Conservation (phyloP, 1,284 basidiomycete genomes). For the Amylostereum chailletii region DNA sequence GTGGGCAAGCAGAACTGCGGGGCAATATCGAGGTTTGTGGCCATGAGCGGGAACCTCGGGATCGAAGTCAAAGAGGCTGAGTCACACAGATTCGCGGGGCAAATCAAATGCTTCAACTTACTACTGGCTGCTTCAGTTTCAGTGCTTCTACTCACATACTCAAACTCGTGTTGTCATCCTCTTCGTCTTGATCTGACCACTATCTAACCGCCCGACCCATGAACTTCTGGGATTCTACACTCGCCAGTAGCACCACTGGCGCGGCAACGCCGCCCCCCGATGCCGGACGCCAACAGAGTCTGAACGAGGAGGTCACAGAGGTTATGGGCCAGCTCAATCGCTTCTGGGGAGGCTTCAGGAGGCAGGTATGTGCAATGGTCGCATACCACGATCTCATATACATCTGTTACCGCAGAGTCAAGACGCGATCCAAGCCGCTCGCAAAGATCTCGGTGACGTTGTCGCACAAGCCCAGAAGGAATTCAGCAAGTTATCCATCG, state of each 20-base stretch:
- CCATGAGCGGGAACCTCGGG: too few relatives aligned
- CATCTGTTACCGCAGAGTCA: slow-evolving; percentile 49
- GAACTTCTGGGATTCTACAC: slow-evolving; percentile 70
- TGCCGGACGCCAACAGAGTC: slow-evolving; percentile 39
- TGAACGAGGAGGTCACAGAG: slow-evolving; percentile 83
- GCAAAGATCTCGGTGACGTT: slow-evolving; percentile 56
- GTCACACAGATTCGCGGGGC: too few relatives aligned
- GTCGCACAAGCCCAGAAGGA: slow-evolving; percentile 6
- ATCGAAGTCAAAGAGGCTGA: too few relatives aligned
- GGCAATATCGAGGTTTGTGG: too few relatives aligned
- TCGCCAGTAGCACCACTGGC: slow-evolving; percentile 18
- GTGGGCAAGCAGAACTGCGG: too few relatives aligned
- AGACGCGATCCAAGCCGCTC: slow-evolving; percentile 59
- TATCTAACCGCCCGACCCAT: slow-evolving; percentile 25
- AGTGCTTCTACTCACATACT: too few relatives aligned
- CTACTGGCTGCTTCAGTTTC: too few relatives aligned
- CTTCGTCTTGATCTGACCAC: background rate
- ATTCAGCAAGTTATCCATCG: slow-evolving; percentile 8
- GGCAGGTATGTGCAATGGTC: slow-evolving; percentile 51
- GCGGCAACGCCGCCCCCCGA: slow-evolving; percentile 34
- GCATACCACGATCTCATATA: slow-evolving; percentile 1
- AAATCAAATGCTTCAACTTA: too few relatives aligned
- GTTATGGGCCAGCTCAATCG: slow-evolving; percentile 78
- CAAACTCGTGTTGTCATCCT: too few relatives aligned
- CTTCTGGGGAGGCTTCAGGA: slow-evolving; percentile 85